phyloP scores from a whole-genome alignment of 345 rosid genomes.

The Eucalyptus pumila region DNA sequence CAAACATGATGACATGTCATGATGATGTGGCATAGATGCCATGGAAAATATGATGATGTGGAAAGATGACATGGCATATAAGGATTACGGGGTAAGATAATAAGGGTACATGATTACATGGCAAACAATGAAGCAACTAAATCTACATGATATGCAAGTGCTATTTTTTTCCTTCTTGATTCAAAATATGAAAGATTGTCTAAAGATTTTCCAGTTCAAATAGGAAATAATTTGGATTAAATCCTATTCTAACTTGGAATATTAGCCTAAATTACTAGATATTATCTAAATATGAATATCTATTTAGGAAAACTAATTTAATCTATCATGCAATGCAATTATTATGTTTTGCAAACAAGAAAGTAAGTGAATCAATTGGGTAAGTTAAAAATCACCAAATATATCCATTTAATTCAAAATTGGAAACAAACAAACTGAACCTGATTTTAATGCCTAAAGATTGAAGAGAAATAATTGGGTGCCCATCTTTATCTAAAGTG shows the following conservation, averaged over 20 bases:
- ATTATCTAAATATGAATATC: neutral
- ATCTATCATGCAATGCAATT: neutral
- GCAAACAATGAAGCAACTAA: neutral
- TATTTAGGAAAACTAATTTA: no score
- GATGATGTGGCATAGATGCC: neutral
- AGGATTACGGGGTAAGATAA: no score
- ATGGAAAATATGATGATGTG: neutral
- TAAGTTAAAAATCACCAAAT: no score
- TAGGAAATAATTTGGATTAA: neutral
- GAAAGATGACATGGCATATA: neutral
- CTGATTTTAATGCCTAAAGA: neutral
- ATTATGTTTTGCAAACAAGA: neutral
- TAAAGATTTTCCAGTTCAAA: neutral
- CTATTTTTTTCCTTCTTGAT: no score
- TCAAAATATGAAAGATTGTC: neutral
- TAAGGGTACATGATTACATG: no score
- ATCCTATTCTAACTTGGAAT: neutral
- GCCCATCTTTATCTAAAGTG: no score
- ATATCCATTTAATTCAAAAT: no score
- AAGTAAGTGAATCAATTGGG: neutral
- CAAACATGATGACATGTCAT: neutral
- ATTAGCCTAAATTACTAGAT: neutral
- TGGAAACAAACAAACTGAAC: neutral
- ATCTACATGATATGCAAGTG: neutral
- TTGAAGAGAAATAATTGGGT: no score